Conservation (phyloP, 2,329 filamentous ascomycete genomes). For the Arthrobotrys musiformis region DNA sequence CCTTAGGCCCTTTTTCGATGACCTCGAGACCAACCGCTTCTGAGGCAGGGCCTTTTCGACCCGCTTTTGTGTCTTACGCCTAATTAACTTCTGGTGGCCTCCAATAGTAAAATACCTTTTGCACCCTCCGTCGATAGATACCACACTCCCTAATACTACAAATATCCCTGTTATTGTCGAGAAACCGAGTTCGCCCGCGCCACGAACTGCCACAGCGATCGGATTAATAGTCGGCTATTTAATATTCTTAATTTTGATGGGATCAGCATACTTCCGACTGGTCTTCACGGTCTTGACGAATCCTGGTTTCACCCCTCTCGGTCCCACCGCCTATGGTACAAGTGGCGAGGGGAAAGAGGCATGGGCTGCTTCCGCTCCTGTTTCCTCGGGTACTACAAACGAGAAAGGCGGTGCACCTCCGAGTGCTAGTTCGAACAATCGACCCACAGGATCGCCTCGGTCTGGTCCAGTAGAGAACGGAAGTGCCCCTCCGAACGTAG, state of each 20-base stretch:
- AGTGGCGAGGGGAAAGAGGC: constrained; percentile 50
- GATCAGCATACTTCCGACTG: constrained; percentile 76
- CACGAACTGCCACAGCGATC: constrained; percentile 68
- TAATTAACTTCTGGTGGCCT: constrained; percentile 24
- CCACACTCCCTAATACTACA: background rate
- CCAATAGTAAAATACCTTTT: constrained; percentile 45
- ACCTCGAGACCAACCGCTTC: no score
- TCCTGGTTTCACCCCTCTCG: constrained; percentile 78
- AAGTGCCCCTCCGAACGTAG: constrained; percentile 10
- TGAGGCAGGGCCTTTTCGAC: no score
- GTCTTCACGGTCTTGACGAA: constrained; percentile 74
- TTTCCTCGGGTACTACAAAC: background rate
- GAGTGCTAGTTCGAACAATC: background rate
- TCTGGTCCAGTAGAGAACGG: background rate
- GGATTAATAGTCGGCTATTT: constrained; percentile 79
- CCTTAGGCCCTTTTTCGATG: no score
- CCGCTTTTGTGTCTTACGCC: no score
- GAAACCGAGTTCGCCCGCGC: background rate
- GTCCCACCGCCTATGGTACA: constrained; percentile 58
- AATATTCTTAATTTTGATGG: constrained; percentile 74
- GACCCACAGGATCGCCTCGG: background rate
- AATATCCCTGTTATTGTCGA: constrained; percentile 36
- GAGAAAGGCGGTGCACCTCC: constrained; percentile 29
- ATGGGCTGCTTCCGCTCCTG: constrained; percentile 41
- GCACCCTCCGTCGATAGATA: constrained; percentile 35